Evolutionary conservation across 78 protist species (phyloP), one percentile per base, ranked within the genome.

Genomic region (Andalucia godoyi): DNA sequence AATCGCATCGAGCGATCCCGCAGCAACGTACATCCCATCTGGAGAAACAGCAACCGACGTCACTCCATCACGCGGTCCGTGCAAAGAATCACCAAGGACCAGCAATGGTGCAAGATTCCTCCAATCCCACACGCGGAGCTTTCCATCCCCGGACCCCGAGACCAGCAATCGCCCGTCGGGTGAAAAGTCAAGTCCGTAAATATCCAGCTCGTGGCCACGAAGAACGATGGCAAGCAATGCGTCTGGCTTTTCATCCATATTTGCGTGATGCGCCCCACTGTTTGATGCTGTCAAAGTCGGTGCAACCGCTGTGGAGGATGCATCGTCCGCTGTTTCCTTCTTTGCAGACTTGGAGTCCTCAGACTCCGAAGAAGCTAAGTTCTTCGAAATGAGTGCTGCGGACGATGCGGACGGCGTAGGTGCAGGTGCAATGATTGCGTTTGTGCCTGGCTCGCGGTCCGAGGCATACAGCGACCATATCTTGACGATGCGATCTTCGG

Each of bases 61-160:
- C 25, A 86, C 92, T 39, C 88, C 92, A 57, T 86, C 86, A 79
- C 80, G 78, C 53, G 88, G 91, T 27, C 91, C 91, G 42, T 70
- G 82, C 36, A 75, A 80, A 27, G 76, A 83, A 68, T 79, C 79
- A 25, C 88, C 88, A 42, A 86, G 68, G 8, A 85, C 82, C 47
- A 58, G 70, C 15, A 58, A 59, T 45, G 74, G 67, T 34, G 66
- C 64, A 59, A 80, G 79, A n/a, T 57, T 60, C 30, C 40, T 60
- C 30, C 80, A 41, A 55, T 80, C 81, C 89, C 90, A 88, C 9
- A 88, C 72, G 72, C 73, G 76, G 57, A 80, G 82, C 41, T 71
- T 76, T 47, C 83, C 54, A 52, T 88, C 93, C 25, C 91, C 93
- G 53, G 78, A 61, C 43, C 93, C 93, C 15, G 88, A 77, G 23